Conservation (phyloP, 2,329 filamentous ascomycete genomes). For the Didymellaceae sp. region DNA sequence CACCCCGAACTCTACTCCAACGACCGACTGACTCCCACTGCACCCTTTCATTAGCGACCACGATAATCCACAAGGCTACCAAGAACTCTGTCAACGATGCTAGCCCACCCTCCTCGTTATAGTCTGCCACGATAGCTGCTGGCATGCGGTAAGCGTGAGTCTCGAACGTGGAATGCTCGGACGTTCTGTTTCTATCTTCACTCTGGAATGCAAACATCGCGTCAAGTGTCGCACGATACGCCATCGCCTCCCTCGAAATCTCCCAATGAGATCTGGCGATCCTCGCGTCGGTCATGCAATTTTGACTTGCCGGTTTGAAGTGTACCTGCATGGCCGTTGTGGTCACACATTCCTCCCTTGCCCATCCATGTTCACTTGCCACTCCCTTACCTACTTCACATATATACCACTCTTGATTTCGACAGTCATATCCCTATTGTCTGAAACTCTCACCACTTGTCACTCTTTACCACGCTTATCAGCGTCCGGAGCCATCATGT, state of each 20-base stretch:
- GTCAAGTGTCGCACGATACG: conserved; percentile 12
- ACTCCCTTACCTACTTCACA: conserved; percentile 19
- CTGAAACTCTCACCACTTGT: conserved; percentile 15
- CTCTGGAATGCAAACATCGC: conserved; percentile 17
- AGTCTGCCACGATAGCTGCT: conserved; percentile 11
- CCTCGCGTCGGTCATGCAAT: conserved; percentile 18
- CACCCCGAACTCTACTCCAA: conserved; percentile 12
- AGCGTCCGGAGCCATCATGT: conserved; percentile 17
- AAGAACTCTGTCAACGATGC: too few species aligned
- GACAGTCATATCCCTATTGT: conserved; percentile 3
- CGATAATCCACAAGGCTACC: not conserved
- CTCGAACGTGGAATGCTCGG: conserved; percentile 18
- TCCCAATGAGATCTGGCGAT: conserved; percentile 14
- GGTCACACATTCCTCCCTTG: conserved; percentile 21
- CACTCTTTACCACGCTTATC: conserved; percentile 18
- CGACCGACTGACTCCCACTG: not conserved
- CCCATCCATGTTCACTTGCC: conserved; percentile 9
- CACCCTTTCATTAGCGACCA: not conserved
- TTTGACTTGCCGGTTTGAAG: conserved; percentile 13
- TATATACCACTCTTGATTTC: conserved; percentile 15
- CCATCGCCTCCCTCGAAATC: conserved; percentile 8
- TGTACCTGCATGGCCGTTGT: conserved; percentile 15
- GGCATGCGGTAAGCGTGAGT: conserved; percentile 18
- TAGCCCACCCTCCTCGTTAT: conserved; percentile 1
- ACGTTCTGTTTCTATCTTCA: conserved; percentile 6